A percentile compares a stretch with the other conserved stretches of the same genome.
Conservation (phyloP, 805 yeast genomes). For the Kuraishia floccosa region DNA sequence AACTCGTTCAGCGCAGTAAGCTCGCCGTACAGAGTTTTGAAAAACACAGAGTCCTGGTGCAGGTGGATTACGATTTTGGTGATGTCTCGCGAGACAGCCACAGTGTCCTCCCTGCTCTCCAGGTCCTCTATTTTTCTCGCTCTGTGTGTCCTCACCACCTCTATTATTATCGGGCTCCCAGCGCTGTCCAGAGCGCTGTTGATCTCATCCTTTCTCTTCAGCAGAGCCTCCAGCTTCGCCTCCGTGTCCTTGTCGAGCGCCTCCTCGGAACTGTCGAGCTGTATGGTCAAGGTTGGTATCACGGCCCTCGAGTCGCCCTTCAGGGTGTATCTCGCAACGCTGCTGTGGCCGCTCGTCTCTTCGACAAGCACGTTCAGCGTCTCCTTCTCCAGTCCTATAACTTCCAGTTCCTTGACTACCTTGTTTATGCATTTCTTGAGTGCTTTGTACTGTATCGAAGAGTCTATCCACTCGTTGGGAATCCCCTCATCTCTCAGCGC, state of each 20-base stretch:
- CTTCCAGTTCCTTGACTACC: conserved; percentile 52
- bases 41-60: conserved; percentile 48
- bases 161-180: not conserved
- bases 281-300: conserved; percentile 20
- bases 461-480: conserved; percentile 57
- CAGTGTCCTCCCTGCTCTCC: not conserved
- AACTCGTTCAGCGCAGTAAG: conserved; percentile 35
- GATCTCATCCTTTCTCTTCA: not conserved
- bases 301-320: conserved; percentile 12
- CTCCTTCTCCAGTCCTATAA: conserved; percentile 44
- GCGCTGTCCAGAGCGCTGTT: conserved; percentile 7
- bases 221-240: not conserved
- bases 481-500: conserved; percentile 46
- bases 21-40: conserved; percentile 45
- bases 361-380: conserved; percentile 8
- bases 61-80: conserved; percentile 21
- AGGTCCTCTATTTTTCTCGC: not conserved
- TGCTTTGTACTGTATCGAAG: conserved; percentile 63
- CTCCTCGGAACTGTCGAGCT: not conserved
- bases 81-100: not conserved
- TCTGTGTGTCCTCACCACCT: not conserved
- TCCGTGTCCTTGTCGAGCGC: not conserved
- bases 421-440: conserved; percentile 55
- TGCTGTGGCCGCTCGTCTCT: no score
- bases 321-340: no score